Evolutionary conservation across 2,329 filamentous ascomycete genomes (phyloP), one percentile per base, ranked within the genome.

Genomic region (Conoideocrella luteorostrata): DNA sequence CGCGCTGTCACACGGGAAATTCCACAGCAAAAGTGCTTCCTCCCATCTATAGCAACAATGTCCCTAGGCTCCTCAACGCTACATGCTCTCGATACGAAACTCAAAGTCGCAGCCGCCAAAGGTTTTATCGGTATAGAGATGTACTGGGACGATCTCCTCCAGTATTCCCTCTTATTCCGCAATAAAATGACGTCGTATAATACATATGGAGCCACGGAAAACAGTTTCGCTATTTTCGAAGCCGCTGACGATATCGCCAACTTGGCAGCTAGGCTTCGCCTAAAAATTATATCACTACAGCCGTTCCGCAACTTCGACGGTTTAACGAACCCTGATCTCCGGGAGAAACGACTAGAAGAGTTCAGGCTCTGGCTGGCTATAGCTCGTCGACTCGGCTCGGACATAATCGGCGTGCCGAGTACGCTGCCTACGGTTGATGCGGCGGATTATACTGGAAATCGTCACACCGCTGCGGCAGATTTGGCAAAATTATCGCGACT

Each of bases 11-110:
- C n/a, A n/a, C n/a, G n/a, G n/a, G n/a, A n/a, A n/a, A n/a, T n/a
- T n/a, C n/a, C n/a, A n/a, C n/a, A n/a, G n/a, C n/a, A n/a, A n/a
- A n/a, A n/a, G n/a, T n/a, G 34, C 23, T 45, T 30, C 32, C 37
- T 20, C 7, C 47, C 52, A 6, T 45, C 49, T 32, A 52, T 54
- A 7, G 52, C 49, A 2, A 56, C 53, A 26, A 55, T 56, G 52
- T 51, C 49, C 4, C 50, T 56, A 5, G 52, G 53, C 11, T 37
- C 36, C 4, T 40, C 49, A 4, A 37, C 36, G 10, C 7, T 43
- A 5, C 51, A 50, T 36, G 30, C 44, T 10, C 44, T 56, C n/a
- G 30, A 46, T n/a, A 47, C 26, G 15, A 56, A 56, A 20, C 35
- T 38, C 12, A 15, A 26, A 17, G 22, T 17, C 13, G 35, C 35